Evolutionary conservation across 2,329 filamentous ascomycete species (phyloP).

Genomic region (Scedosporium apiospermum): DNA sequence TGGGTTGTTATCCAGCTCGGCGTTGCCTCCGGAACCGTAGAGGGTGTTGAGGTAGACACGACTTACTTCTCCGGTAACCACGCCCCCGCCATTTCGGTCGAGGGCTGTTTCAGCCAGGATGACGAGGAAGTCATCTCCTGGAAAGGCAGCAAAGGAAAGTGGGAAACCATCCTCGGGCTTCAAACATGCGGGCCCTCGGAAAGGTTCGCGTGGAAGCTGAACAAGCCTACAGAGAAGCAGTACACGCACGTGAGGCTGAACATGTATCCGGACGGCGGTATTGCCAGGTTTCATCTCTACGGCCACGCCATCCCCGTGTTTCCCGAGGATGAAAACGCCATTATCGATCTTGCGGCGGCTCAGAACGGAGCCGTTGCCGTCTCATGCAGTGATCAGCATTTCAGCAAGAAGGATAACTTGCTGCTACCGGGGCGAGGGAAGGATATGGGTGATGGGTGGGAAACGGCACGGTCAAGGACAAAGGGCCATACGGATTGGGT

Average conservation of each 20-base stretch:
- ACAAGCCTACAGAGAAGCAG: slow-evolving; percentile 47
- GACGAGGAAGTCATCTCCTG: slow-evolving; percentile 56
- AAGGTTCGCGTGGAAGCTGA: slow-evolving; percentile 64
- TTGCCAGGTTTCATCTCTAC: slow-evolving; percentile 70
- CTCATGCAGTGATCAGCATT: slow-evolving; percentile 74
- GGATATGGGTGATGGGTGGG: slow-evolving; percentile 86
- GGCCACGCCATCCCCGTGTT: slow-evolving; percentile 70
- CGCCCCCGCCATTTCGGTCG: slow-evolving; percentile 67
- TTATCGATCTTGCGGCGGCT: slow-evolving; percentile 69
- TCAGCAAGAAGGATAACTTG: slow-evolving; percentile 71
- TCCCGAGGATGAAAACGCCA: slow-evolving; percentile 51
- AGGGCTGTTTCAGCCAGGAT: slow-evolving; percentile 59
- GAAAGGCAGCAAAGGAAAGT: slow-evolving; percentile 49
- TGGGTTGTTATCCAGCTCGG: slow-evolving; percentile 58
- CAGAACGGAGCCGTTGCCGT: slow-evolving; percentile 71
- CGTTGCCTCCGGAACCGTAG: slow-evolving; percentile 61
- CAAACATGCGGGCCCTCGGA: slow-evolving; percentile 67
- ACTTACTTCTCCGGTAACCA: slow-evolving; percentile 77
- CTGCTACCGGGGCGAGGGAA: slow-evolving; percentile 69
- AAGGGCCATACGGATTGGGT: slow-evolving; percentile 71
- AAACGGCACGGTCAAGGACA: slow-evolving; percentile 65
- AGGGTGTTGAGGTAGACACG: slow-evolving; percentile 71
- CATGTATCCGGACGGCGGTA: slow-evolving; percentile 81
- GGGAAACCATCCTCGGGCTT: slow-evolving; percentile 62
- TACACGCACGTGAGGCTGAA: slow-evolving; percentile 74